These are phyloP conservation scores for Colletotrichum scovillei DNA, from an alignment of 2,329 filamentous ascomycete species.

Conservation along the genomic window DNA sequence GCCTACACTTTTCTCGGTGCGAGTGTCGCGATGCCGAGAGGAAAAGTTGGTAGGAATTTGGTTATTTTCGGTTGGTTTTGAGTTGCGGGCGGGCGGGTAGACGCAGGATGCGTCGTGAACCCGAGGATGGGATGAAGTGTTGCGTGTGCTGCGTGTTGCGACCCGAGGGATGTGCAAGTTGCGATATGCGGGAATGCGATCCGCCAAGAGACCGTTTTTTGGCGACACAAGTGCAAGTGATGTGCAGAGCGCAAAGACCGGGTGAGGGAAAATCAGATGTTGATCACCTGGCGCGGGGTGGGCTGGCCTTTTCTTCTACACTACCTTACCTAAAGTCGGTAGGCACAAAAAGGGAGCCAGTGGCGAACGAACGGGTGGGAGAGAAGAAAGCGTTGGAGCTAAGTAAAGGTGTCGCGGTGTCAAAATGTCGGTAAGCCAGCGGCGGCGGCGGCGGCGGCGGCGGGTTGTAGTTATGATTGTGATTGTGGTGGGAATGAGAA, in stretches of 20 bases:
- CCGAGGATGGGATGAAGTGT: background rate
- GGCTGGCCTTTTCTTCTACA: background rate
- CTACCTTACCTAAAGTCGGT: too few species aligned
- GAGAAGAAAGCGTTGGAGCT: conserved; percentile 8
- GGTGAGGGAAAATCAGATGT: background rate
- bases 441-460: too few species aligned
- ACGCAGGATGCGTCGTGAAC: background rate
- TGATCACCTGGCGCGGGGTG: background rate
- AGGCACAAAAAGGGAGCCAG: background rate
- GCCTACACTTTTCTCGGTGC: conserved; percentile 17
- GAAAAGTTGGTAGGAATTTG: too few species aligned
- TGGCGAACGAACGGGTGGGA: background rate
- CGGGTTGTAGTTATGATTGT: background rate
- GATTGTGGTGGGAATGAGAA: background rate
- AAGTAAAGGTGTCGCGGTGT: conserved; percentile 2
- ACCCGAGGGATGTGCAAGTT: background rate
- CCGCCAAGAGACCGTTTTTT: background rate
- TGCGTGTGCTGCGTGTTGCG: background rate
- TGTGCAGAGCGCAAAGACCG: background rate
- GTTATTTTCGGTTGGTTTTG: background rate
- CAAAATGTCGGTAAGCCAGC: background rate
- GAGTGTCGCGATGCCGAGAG: background rate
- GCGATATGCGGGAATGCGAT: background rate
- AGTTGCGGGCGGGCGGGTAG: background rate
- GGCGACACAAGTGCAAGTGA: background rate